These are phyloP conservation scores for Melanopsichium pennsylvanicum DNA, from an alignment of 1,284 basidiomycete species.

Conservation along the genomic window DNA sequence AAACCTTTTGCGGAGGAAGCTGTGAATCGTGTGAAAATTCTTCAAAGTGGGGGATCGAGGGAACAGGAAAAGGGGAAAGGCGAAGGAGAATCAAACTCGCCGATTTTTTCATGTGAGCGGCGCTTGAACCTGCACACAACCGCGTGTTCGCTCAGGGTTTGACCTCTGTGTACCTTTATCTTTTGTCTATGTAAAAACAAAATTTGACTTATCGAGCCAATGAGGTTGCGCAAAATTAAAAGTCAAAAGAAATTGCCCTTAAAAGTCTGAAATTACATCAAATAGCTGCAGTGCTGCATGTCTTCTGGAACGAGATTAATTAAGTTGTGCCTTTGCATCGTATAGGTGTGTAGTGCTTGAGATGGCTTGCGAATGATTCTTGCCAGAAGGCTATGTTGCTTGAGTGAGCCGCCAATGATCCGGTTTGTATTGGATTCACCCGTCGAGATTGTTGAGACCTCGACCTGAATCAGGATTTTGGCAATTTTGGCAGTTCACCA, in stretches of 20 bases:
- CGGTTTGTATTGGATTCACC: no score
- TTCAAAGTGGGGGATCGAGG: neutral
- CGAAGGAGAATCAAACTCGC: neutral
- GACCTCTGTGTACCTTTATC: conserved; percentile 1
- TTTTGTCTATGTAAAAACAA: neutral
- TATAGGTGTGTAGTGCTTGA: no score
- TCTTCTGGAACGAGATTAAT: no score
- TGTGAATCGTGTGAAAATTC: neutral
- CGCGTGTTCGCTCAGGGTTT: conserved; percentile 3
- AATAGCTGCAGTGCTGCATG: no score
- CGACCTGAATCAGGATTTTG: neutral
- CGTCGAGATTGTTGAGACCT: no score
- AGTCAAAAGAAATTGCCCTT: conserved; percentile 1
- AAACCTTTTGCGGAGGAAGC: no score
- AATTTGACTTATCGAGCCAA: conserved; percentile 27
- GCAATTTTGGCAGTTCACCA: no score
- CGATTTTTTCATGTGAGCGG: conserved; percentile 1
- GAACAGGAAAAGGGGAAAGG: neutral
- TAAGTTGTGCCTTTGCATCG: no score
- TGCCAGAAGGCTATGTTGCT: no score
- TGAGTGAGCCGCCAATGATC: no score
- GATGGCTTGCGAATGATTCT: no score
- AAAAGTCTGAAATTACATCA: neutral
- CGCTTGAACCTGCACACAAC: neutral
- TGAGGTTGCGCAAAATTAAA: conserved; percentile 9